Evolutionary conservation across 495 filamentous ascomycete genomes (phyloP).

Genomic region (Glonium stellatum): DNA sequence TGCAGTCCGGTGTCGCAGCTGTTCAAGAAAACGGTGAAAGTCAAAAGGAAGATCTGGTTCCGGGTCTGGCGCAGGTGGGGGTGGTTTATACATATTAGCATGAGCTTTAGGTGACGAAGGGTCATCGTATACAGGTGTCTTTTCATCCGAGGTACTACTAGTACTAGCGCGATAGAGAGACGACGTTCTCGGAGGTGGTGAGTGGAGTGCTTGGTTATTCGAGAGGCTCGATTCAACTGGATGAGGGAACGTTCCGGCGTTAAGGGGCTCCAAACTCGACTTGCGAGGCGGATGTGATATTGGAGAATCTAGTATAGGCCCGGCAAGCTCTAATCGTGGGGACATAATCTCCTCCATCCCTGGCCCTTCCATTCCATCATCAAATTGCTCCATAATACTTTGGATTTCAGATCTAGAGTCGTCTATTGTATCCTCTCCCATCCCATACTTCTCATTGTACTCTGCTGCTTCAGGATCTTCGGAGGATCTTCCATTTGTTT

Average conservation of each 20-base stretch:
- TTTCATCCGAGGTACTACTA: conserved; percentile 35
- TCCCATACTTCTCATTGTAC: conserved; percentile 45
- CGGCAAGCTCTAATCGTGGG: conserved; percentile 65
- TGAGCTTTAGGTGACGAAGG: conserved; percentile 45
- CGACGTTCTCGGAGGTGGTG: conserved; percentile 29
- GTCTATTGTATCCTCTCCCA: conserved; percentile 49
- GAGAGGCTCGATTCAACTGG: conserved; percentile 3
- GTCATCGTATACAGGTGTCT: conserved; percentile 28
- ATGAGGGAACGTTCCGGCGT: conserved; percentile 30
- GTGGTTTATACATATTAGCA: conserved; percentile 57
- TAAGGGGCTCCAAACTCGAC: conserved; percentile 71
- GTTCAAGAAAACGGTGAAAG: conserved; percentile 94
- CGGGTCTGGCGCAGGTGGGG: conserved; percentile 78
- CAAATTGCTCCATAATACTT: conserved; percentile 79
- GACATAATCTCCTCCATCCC: conserved; percentile 75
- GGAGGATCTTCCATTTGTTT: conserved; percentile 20
- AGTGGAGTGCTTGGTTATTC: conserved; percentile 18
- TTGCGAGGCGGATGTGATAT: conserved; percentile 70
- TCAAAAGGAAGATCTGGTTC: conserved; percentile 90
- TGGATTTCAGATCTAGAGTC: conserved; percentile 82
- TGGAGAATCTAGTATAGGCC: conserved; percentile 56
- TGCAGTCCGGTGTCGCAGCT: conserved; percentile 88
- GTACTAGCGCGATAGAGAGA: conserved; percentile 24
- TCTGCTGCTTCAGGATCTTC: conserved; percentile 28
- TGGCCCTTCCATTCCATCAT: conserved; percentile 54